phyloP scores from a whole-genome alignment of 345 rosid species.

The Populus euphratica region DNA sequence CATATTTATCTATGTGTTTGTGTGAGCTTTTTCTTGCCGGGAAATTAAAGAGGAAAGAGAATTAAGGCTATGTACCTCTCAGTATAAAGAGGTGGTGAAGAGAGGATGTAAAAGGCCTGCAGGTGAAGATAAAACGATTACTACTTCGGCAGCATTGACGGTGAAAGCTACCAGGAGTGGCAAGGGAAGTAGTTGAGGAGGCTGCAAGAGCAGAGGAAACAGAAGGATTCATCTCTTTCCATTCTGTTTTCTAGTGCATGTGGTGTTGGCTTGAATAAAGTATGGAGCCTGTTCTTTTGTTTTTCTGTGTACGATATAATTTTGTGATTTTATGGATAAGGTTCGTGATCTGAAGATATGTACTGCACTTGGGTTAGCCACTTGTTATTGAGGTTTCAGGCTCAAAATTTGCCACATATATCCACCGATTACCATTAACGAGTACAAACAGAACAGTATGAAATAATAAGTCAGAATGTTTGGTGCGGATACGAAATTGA shows the following conservation, averaged over 20 bases:
- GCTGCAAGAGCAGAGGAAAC: slow-evolving; percentile 28
- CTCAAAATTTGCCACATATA: background rate
- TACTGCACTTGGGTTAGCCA: background rate
- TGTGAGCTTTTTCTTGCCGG: no score
- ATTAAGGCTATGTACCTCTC: slow-evolving; percentile 20
- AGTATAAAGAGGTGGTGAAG: slow-evolving; percentile 8
- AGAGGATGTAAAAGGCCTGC: slow-evolving; percentile 11
- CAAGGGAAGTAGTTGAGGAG: slow-evolving; percentile 12
- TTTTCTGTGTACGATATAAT: background rate
- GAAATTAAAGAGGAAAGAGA: background rate
- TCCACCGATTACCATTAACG: no score
- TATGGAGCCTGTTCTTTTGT: background rate
- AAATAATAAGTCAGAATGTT: no score
- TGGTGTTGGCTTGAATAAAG: background rate
- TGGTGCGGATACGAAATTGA: no score
- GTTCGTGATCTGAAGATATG: slow-evolving; percentile 4
- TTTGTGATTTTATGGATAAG: slow-evolving; percentile 27
- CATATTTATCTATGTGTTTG: background rate
- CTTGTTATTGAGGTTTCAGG: background rate
- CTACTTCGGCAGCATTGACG: slow-evolving; percentile 6
- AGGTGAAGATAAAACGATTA: slow-evolving; percentile 6
- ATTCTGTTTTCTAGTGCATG: slow-evolving; percentile 19
- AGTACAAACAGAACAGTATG: no score
- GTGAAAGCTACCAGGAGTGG: slow-evolving; percentile 8
- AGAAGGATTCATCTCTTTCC: slow-evolving; percentile 40